phyloP scores from a whole-genome alignment of 176 grass and related monocot species.

The Triticum turgidum region DNA sequence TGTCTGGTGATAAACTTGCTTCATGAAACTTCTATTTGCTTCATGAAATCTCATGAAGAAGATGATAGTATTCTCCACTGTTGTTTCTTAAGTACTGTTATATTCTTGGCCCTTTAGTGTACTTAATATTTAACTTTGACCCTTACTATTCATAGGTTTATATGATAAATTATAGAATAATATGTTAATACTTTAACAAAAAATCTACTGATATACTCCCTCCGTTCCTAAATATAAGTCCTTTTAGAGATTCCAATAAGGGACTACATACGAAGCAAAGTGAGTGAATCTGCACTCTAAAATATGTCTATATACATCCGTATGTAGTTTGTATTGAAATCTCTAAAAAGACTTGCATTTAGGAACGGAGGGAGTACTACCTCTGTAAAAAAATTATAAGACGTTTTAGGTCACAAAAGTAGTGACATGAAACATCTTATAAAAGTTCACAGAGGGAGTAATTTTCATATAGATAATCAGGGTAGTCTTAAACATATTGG shows the following conservation, averaged over 20 bases:
- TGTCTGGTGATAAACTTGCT: slow-evolving; percentile 9
- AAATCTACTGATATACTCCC: neutral
- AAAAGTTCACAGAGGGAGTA: neutral
- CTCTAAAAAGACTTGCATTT: too few species aligned
- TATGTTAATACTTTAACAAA: neutral
- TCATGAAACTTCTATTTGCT: neutral
- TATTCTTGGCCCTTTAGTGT: neutral
- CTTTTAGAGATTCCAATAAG: too few species aligned
- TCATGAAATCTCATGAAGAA: neutral
- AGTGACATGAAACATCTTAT: too few species aligned
- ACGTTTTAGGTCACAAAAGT: too few species aligned
- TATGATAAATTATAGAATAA: slow-evolving; percentile 1
- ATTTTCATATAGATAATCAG: neutral
- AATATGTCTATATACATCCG: too few species aligned
- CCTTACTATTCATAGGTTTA: neutral
- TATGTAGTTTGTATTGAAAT: too few species aligned
- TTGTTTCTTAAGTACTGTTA: slow-evolving; percentile 6
- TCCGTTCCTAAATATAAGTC: too few species aligned
- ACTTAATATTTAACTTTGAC: neutral
- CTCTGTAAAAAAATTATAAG: too few species aligned
- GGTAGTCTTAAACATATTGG: neutral
- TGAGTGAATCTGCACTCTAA: too few species aligned
- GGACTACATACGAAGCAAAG: too few species aligned
- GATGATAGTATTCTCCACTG: neutral
- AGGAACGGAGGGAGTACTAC: too few species aligned